Percentiles rank a stretch among this genome's conserved stretches.
Evolutionary conservation across 78 protist genomes (phyloP).

Genomic region (Polysphondylium violaceum): DNA sequence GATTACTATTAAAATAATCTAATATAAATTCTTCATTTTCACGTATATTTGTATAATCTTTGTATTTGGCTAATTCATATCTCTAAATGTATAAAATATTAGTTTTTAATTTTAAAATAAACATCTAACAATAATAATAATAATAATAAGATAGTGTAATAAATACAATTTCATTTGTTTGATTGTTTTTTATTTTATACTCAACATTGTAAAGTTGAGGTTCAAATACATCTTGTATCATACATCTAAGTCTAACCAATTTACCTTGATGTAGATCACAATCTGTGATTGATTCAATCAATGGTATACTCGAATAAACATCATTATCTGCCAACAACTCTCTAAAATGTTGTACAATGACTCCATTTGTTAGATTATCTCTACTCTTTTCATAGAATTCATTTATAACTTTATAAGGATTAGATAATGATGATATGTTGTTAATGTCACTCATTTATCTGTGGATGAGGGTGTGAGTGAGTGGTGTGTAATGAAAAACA

Average conservation of each 20-base stretch:
- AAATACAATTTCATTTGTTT: conserved; percentile 34
- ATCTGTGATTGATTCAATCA: conserved; percentile 5
- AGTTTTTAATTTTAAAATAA: background rate
- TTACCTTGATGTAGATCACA: conserved; percentile 26
- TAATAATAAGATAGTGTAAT: too few species aligned
- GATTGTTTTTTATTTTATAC: conserved; percentile 25
- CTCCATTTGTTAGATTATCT: conserved; percentile 4
- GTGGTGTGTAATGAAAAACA: background rate
- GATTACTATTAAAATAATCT: background rate
- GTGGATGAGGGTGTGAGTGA: too few species aligned
- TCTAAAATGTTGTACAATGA: conserved; percentile 3
- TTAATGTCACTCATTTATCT: too few species aligned
- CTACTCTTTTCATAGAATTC: background rate
- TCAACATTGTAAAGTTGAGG: conserved; percentile 42
- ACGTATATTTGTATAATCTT: background rate
- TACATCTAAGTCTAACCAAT: conserved; percentile 40
- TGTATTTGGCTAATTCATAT: conserved; percentile 44
- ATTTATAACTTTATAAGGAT: background rate
- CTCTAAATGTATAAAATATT: conserved; percentile 6
- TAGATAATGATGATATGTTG: too few species aligned
- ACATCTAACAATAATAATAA: too few species aligned
- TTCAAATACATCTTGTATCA: conserved; percentile 71
- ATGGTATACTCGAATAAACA: conserved; percentile 3
- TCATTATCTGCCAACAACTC: conserved; percentile 14
- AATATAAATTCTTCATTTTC: conserved; percentile 23